Base-by-base conservation (phyloP, 306 rosid genomes). In the Prunus fruticosa region DNA sequence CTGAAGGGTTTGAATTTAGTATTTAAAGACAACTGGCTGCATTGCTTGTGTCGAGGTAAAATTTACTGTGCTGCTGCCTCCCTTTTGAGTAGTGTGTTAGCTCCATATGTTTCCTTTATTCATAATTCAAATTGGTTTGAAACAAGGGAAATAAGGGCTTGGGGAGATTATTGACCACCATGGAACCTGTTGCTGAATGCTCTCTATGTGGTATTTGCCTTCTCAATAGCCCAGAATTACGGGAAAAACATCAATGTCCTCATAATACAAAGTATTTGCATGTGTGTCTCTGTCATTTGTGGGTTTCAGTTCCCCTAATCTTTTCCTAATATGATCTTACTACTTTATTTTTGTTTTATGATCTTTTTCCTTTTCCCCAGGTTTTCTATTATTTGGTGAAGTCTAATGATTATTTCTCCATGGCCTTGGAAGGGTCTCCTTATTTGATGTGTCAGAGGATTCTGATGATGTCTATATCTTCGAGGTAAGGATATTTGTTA, bases 301-400 rank as follows among this genome's bases (percentile, higher is more conserved):
- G 45, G 34, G 27, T 32, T 18, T 38, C 16, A 28, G 3, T 61
- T 38, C 23, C 18, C 16, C n/a, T n/a, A n/a, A n/a, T n/a, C n/a
- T n/a, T n/a, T n/a, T n/a, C n/a, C n/a, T n/a, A n/a, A n/a, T n/a
- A n/a, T n/a, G n/a, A n/a, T n/a, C n/a, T n/a, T n/a, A n/a, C n/a
- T n/a, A n/a, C n/a, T n/a, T n/a, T n/a, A n/a, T n/a, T n/a, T n/a
- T 53, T 47, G 45, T 75, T 80, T 3, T 67, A 18, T 22, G 77
- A 14, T 69, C 13, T 57, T 49, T 64, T 64, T 14, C 38, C 47
- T 57, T 16, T 16, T 14, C 19, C 71, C 41, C 85, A 92, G 98
- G 96, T 95, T 62, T 95, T 92, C 83, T 95, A 95, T 78, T 95
- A 92, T 87, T 85, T 95, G 93, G n/a, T n/a, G n/a, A n/a, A n/a